Evolutionary conservation across 2,329 filamentous ascomycete species (phyloP).

Genomic region (Fusarium devonianum): DNA sequence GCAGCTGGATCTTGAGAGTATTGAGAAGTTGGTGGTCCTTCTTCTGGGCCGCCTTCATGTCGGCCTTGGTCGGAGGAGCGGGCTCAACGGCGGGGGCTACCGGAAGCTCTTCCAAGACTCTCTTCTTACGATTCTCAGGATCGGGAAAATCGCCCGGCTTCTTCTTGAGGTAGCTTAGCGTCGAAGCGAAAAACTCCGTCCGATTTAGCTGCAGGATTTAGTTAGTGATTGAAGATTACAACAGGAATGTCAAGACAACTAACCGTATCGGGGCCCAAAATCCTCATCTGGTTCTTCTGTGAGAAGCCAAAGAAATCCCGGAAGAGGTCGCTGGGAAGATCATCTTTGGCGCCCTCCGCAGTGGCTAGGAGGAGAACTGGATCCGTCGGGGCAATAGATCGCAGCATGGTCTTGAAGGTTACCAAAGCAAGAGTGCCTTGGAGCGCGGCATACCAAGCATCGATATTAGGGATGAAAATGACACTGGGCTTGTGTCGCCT

Average conservation of each 20-base stretch:
- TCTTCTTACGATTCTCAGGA: constrained; percentile 83
- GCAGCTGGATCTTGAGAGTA: constrained; percentile 84
- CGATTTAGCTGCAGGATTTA: constrained; percentile 62
- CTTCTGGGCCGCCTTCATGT: constrained; percentile 81
- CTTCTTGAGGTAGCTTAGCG: constrained; percentile 79
- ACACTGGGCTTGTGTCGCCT: constrained; percentile 95
- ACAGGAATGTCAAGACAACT: constrained; percentile 38
- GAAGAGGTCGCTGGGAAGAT: constrained; percentile 70
- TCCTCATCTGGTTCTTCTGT: constrained; percentile 74
- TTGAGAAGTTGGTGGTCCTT: constrained; percentile 86
- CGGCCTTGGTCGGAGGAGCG: constrained; percentile 74
- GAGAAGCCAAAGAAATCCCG: constrained; percentile 87
- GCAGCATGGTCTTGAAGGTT: constrained; percentile 83
- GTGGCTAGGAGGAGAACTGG: constrained; percentile 89
- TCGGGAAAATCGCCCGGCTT: constrained; percentile 87
- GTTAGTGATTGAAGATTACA: constrained; percentile 9
- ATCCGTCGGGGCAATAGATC: constrained; percentile 86
- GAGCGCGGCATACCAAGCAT: constrained; percentile 79
- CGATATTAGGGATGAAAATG: constrained; percentile 90
- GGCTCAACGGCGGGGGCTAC: constrained; percentile 77
- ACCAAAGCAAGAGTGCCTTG: constrained; percentile 72
- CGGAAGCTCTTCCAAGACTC: constrained; percentile 78
- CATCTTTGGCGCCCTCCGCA: constrained; percentile 71
- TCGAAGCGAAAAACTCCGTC: constrained; percentile 78
- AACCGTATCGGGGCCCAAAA: constrained; percentile 71